Base-by-base conservation (phyloP, 129 eudicot genomes). In the Calendula officinalis region DNA sequence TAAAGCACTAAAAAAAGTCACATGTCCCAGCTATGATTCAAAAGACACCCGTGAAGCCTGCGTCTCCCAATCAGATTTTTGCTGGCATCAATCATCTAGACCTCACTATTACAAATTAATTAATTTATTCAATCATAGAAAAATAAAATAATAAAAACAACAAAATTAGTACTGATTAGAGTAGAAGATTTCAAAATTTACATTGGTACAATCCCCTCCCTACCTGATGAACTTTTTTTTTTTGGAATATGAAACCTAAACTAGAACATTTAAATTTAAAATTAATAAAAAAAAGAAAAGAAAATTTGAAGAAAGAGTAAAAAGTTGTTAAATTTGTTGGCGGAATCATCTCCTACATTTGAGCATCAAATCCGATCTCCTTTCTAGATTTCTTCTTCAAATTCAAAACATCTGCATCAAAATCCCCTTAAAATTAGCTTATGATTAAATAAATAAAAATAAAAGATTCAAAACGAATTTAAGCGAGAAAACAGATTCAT, bases 331-430 rank as follows among this genome's bases (percentile, higher is more conserved):
- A 64, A 36, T 66, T 33, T 57, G 56, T 38, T 48, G 66, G 30
- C 71, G 53, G 38, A 8, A 56, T 73, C 16, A 46, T 7, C 73
- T 66, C 75, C 76, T 78, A 84, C 65, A 78, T 74, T 74, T 81
- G 73, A 58, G 78, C 82, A 44, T 47, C 70, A 78, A 77, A 67
- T 62, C 84, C 91, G 12, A 64, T 81, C 58, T 77, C 85, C 79
- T 80, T 74, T 60, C 85, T 77, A 3, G 72, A 64, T 41, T 41
- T 83, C 41, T 75, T 77, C 67, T 66, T 81, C 75, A 80, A 36
- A 30, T 51, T 81, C 69, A 74, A 10, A n/a, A 39, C 55, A 68
- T 69, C 91, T 84, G 76, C 73, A 78, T 5, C 59, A 77, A 30
- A 55, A 27, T 56, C 53, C 3, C 46, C 67, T 8, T 5, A 40